phyloP scores from a whole-genome alignment of 1,284 basidiomycete genomes.

The Cryptococcus deneoformans region DNA sequence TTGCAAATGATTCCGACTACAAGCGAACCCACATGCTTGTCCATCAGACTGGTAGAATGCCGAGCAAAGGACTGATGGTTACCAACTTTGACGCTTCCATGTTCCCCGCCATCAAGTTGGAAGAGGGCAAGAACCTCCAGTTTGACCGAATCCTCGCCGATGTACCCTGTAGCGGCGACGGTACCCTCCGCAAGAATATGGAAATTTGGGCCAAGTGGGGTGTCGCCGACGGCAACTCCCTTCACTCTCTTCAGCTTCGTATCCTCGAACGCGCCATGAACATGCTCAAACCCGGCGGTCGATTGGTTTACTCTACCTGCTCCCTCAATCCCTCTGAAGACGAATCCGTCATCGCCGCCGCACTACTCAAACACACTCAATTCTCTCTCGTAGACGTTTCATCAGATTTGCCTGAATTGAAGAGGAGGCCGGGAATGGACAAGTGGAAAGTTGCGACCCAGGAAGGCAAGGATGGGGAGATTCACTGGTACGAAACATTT shows the following conservation, averaged over 20 bases:
- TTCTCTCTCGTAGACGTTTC: constrained; percentile 82
- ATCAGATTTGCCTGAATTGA: constrained; percentile 64
- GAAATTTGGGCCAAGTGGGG: constrained; percentile 94
- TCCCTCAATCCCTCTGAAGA: constrained; percentile 92
- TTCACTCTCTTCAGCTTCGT: constrained; percentile 62
- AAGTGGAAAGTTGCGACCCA: constrained; percentile 64
- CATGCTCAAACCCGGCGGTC: constrained; percentile 62
- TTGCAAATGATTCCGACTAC: constrained; percentile 61
- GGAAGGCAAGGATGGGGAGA: constrained; percentile 10
- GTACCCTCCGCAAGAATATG: constrained; percentile 90
- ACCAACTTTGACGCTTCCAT: constrained; percentile 94
- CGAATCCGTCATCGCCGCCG: constrained; percentile 91
- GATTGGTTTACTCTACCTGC: neutral
- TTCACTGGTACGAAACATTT: constrained; percentile 38
- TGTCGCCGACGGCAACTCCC: constrained; percentile 83
- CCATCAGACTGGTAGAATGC: constrained; percentile 93
- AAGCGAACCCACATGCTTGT: constrained; percentile 96
- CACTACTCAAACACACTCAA: constrained; percentile 66
- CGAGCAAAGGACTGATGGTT: constrained; percentile 88
- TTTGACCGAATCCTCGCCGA: constrained; percentile 96
- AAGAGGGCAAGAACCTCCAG: constrained; percentile 55
- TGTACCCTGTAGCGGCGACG: constrained; percentile 95
- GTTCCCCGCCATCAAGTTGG: constrained; percentile 67
- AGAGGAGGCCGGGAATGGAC: constrained; percentile 69
- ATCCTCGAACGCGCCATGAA: constrained; percentile 90